A percentile compares a stretch with the other conserved stretches of the same genome.
Evolutionary conservation across 2,329 filamentous ascomycete genomes (phyloP).

Genomic region (Hypocreales sp.): DNA sequence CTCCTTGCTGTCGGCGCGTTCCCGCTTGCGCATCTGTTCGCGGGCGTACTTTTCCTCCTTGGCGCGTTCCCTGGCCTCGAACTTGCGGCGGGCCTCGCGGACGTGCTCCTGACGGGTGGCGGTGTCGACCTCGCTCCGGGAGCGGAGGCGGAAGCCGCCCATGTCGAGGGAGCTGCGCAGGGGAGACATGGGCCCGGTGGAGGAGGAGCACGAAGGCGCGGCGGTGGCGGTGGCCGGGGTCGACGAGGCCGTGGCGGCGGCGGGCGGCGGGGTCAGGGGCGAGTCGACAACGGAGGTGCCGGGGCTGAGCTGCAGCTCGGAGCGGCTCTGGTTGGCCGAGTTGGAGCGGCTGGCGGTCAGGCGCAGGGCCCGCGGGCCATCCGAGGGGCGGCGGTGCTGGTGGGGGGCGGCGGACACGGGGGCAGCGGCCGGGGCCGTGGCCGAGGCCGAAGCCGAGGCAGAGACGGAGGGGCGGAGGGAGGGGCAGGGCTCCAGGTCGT

Average conservation of each 20-base stretch:
- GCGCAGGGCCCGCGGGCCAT: constrained; percentile 14
- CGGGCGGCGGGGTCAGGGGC: constrained; percentile 11
- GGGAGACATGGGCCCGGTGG: constrained; percentile 28
- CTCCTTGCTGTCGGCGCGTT: constrained; percentile 42
- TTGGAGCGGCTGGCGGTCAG: constrained; percentile 12
- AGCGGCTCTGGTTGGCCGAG: constrained; percentile 22
- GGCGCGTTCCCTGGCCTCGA: constrained; percentile 42
- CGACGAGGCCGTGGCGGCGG: constrained; percentile 12
- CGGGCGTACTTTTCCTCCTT: constrained; percentile 49
- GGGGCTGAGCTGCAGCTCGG: constrained; percentile 28
- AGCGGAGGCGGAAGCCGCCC: constrained; percentile 41
- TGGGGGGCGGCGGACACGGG: constrained; percentile 4
- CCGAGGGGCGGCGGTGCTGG: constrained; percentile 13
- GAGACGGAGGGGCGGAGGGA: constrained; percentile 5
- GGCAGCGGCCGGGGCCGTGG: background rate
- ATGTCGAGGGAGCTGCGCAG: constrained; percentile 43
- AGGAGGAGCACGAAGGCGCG: constrained; percentile 8
- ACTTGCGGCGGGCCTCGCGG: constrained; percentile 44
- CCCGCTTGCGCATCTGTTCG: constrained; percentile 40
- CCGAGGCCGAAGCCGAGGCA: too few species aligned
- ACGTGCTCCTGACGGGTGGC: constrained; percentile 39
- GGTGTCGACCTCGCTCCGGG: constrained; percentile 43
- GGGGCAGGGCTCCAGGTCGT: constrained; percentile 17
- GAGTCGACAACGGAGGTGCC: constrained; percentile 18
- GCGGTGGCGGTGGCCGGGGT: constrained; percentile 8